These are phyloP conservation scores for Suillus sp. DNA, from an alignment of 768 basidiomycete genomes.

Conservation along the genomic window DNA sequence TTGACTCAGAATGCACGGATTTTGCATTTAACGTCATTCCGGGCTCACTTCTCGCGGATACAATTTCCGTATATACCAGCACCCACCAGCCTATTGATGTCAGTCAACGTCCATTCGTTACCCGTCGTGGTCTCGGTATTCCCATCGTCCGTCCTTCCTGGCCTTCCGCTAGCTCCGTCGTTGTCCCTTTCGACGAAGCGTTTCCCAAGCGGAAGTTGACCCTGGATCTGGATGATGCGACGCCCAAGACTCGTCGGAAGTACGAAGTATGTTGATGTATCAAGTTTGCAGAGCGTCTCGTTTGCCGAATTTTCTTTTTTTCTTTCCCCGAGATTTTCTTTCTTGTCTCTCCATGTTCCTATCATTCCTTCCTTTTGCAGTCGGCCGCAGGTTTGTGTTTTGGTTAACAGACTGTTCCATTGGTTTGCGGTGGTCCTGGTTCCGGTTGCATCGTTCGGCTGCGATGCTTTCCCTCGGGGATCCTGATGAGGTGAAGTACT, in stretches of 20 bases:
- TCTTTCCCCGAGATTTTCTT: not conserved
- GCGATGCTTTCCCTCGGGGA: not conserved
- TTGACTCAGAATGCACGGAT: not conserved
- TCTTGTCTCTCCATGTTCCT: not conserved
- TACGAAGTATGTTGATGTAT: not conserved
- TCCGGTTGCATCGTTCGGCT: constrained; percentile 5
- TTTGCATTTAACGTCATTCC: not conserved
- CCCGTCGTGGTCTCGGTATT: not conserved
- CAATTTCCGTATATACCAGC: not conserved
- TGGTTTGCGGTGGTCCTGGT: constrained; percentile 5
- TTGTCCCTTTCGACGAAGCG: not conserved
- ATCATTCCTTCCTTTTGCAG: not conserved
- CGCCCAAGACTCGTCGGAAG: not conserved
- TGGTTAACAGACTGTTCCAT: not conserved
- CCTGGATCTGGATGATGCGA: not conserved
- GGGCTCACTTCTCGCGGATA: not conserved
- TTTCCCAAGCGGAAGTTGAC: not conserved
- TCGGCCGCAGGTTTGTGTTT: not conserved
- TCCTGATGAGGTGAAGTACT: constrained; percentile 4
- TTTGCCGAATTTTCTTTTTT: not conserved
- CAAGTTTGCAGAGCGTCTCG: not conserved
- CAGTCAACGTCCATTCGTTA: not conserved
- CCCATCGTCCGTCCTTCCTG: not conserved
- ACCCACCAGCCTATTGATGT: not conserved
- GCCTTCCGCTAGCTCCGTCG: not conserved